Evolutionary conservation across 202 grass and related monocot species (phyloP), one percentile per base, ranked within the genome.

Genomic region (Schoenoplectus triqueter): DNA sequence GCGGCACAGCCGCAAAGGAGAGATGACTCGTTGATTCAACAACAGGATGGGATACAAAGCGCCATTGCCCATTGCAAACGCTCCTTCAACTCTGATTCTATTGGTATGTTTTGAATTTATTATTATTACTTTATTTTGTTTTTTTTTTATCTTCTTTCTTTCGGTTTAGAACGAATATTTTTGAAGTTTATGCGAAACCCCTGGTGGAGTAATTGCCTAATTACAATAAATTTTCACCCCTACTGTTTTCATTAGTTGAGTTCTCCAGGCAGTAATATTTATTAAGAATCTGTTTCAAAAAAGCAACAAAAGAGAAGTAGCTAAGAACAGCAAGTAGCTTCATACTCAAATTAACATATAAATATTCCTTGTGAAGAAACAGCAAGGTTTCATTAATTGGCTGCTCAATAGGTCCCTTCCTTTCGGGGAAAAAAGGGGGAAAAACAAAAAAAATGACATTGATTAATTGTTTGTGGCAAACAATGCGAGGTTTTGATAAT

Each of bases 51-150:
- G 69, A 97, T 97, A 86, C 92, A 97, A 86, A 94, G 94, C 86
- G 94, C 94, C 87, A 97, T 97, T 60, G 90, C 94, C 0, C 94
- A 97, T 91, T 97, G 91, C 88, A 97, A 97, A 60, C 94, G 91
- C 82, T 97, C 94, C 14, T 94, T 94, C 86, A 90, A 94, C 86
- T 87, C 91, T 1, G 22, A 59, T 31, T 90, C 91, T 76, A 78
- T 80, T 87, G 91, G 94, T 93, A 81, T 63, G 50, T 2, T 57
- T 18, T 17, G 8, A 22, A 10, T 0, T 71, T 18, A 47, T 75
- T 55, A 4, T 7, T 22, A 2, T 47, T 0, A 50, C 14, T 40
- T 41, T 31, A 15, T 41, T 5, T 5, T 54, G 1, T 49, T 13
- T 2, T 6, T 22, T 55, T 44, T 17, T n/a, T 14, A 0, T 39